Percentiles rank a stretch among this genome's conserved stretches.
phyloP scores from a whole-genome alignment of 73 alveolate genomes.

The Paraurostyla sp. region DNA sequence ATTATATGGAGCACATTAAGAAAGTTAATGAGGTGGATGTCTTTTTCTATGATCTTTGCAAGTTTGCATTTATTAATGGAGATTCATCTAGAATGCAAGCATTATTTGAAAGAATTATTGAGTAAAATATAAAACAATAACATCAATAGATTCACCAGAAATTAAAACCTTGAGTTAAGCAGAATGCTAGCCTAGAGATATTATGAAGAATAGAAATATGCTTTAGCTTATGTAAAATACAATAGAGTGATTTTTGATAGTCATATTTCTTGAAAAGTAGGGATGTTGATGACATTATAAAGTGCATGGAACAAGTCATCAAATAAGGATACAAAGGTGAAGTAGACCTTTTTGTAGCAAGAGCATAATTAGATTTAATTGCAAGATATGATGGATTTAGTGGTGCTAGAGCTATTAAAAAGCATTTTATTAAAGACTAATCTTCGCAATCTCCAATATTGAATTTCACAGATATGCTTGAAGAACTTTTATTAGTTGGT shows the following conservation, averaged over 20 bases:
- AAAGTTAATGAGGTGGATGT: constrained; percentile 55
- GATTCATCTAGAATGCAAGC: constrained; percentile 25
- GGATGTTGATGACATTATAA: constrained; percentile 13
- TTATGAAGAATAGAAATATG: neutral
- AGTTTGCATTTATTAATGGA: constrained; percentile 43
- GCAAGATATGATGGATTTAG: constrained; percentile 2
- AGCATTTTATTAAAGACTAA: neutral
- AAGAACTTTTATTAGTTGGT: neutral
- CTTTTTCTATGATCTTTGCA: constrained; percentile 17
- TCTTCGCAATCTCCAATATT: neutral
- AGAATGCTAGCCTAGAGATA: constrained; percentile 27
- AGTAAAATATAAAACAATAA: neutral
- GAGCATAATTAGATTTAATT: constrained; percentile 29
- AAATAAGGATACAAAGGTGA: constrained; percentile 46
- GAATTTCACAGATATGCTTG: constrained; percentile 54
- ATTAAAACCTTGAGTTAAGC: constrained; percentile 1
- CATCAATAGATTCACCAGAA: constrained; percentile 29
- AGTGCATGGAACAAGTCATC: constrained; percentile 37
- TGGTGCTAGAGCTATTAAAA: neutral
- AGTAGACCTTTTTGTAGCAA: constrained; percentile 38
- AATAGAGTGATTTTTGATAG: neutral
- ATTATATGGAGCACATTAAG: constrained; percentile 53
- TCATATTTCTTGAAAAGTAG: neutral
- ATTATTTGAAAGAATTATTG: constrained; percentile 36
- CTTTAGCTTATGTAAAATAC: constrained; percentile 40